Evolutionary conservation across 2,329 filamentous ascomycete genomes (phyloP).

Genomic region (Colletotrichum euphorbiae): DNA sequence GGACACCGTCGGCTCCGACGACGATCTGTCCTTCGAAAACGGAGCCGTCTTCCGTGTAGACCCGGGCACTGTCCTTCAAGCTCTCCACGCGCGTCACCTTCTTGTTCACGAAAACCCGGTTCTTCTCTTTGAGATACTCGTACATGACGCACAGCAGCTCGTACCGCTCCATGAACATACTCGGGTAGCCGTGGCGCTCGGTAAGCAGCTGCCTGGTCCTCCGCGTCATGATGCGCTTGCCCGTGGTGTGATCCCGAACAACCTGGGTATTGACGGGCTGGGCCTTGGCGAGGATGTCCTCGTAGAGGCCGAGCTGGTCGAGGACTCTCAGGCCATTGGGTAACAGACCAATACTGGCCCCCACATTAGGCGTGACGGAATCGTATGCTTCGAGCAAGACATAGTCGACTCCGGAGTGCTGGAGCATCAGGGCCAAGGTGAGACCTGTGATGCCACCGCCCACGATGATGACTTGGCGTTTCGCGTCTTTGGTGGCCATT

Average conservation of each 20-base stretch:
- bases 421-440: slow-evolving; percentile 51
- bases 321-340: slow-evolving; percentile 58
- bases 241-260: slow-evolving; percentile 10
- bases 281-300: slow-evolving; percentile 19
- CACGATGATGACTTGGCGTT: slow-evolving; percentile 41
- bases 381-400: slow-evolving; percentile 58
- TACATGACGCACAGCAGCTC: slow-evolving; percentile 50
- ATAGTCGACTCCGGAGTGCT: slow-evolving; percentile 59
- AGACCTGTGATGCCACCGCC: slow-evolving; percentile 43
- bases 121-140: slow-evolving; percentile 48
- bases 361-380: slow-evolving; percentile 57
- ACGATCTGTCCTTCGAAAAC: slow-evolving; percentile 49
- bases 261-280: slow-evolving; percentile 14
- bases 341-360: slow-evolving; percentile 60
- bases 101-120: slow-evolving; percentile 38
- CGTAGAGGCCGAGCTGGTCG: slow-evolving; percentile 60
- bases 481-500: slow-evolving; percentile 17
- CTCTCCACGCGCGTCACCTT: slow-evolving; percentile 37
- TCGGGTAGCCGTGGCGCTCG: slow-evolving; percentile 46
- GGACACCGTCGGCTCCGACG: slow-evolving; percentile 55
- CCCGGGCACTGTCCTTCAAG: slow-evolving; percentile 42
- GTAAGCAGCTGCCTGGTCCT: slow-evolving; percentile 1
- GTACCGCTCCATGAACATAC: slow-evolving; percentile 52
- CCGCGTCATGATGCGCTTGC: slow-evolving; percentile 31
- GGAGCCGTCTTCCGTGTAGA: slow-evolving; percentile 47